These are phyloP conservation scores for Aspergillus sparsus DNA, from an alignment of 495 filamentous ascomycete species.

Conservation along the genomic window DNA sequence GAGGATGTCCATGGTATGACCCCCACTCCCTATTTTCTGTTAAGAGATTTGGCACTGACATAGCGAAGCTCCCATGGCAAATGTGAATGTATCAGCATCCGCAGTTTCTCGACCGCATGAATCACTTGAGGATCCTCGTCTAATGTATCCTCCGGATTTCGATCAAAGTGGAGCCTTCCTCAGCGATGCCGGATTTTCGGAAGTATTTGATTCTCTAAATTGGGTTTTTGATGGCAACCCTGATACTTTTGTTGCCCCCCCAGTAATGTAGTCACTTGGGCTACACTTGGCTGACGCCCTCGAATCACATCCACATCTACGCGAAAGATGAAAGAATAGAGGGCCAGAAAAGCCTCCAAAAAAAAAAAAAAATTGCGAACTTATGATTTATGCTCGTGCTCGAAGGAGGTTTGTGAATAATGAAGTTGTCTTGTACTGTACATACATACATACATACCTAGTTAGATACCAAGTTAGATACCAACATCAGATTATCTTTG, in stretches of 20 bases:
- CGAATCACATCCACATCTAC: no score
- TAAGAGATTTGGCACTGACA: slow-evolving; percentile 14
- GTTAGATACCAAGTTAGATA: no score
- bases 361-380: no score
- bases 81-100: slow-evolving; percentile 33
- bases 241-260: slow-evolving; percentile 45
- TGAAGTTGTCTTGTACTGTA: no score
- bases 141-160: slow-evolving; percentile 46
- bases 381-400: no score
- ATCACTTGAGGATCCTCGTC: slow-evolving; percentile 28
- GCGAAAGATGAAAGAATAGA: no score
- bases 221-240: slow-evolving; percentile 54
- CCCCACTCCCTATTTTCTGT: background rate
- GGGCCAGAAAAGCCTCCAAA: no score
- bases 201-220: slow-evolving; percentile 51
- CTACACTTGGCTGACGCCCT: no score
- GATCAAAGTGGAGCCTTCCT: slow-evolving; percentile 46
- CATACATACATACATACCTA: no score
- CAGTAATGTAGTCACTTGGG: slow-evolving; percentile 31
- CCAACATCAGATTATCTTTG: no score
- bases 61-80: slow-evolving; percentile 31
- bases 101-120: slow-evolving; percentile 32
- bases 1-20: slow-evolving; percentile 45
- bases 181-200: slow-evolving; percentile 48
- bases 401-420: no score